A percentile compares a stretch with the other conserved stretches of the same genome.
phyloP scores from a whole-genome alignment of 1,284 basidiomycete species.

The Marasmius oreades region DNA sequence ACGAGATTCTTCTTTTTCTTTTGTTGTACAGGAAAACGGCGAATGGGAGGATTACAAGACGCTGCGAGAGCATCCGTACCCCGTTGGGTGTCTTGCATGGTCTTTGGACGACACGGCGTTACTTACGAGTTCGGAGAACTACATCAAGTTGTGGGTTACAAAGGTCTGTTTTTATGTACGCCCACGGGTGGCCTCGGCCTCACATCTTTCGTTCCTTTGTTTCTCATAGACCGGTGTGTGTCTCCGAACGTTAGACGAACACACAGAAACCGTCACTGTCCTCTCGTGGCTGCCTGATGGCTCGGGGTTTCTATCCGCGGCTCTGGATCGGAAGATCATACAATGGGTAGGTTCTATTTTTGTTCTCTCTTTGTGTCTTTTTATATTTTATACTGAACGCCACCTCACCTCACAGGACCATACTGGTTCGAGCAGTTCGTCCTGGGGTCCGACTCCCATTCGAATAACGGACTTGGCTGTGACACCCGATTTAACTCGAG shows the following conservation, averaged over 20 bases:
- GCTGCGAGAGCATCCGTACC: constrained; percentile 71
- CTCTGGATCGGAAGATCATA: constrained; percentile 84
- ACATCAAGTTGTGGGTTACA: constrained; percentile 85
- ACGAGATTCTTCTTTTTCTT: constrained; percentile 25
- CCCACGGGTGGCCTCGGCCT: neutral
- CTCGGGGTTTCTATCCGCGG: constrained; percentile 86
- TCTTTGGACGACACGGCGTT: constrained; percentile 83
- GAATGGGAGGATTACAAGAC: constrained; percentile 60
- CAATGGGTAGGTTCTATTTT: constrained; percentile 65
- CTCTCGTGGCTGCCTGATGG: constrained; percentile 89
- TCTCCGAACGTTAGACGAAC: constrained; percentile 62
- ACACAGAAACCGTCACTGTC: constrained; percentile 83
- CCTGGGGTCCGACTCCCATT: constrained; percentile 74
- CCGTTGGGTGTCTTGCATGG: constrained; percentile 85
- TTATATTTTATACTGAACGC: constrained; percentile 17
- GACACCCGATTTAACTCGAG: constrained; percentile 78
- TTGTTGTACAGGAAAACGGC: constrained; percentile 42
- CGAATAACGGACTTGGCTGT: constrained; percentile 87
- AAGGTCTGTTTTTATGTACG: constrained; percentile 48
- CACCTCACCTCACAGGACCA: constrained; percentile 50
- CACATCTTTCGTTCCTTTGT: neutral
- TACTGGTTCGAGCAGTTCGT: constrained; percentile 67
- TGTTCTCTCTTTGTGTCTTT: constrained; percentile 6
- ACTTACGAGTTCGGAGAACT: constrained; percentile 76
- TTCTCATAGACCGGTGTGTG: constrained; percentile 61